Evolutionary conservation across 352 stramenopile genomes (phyloP).

Genomic region (Phytophthora ramorum): DNA sequence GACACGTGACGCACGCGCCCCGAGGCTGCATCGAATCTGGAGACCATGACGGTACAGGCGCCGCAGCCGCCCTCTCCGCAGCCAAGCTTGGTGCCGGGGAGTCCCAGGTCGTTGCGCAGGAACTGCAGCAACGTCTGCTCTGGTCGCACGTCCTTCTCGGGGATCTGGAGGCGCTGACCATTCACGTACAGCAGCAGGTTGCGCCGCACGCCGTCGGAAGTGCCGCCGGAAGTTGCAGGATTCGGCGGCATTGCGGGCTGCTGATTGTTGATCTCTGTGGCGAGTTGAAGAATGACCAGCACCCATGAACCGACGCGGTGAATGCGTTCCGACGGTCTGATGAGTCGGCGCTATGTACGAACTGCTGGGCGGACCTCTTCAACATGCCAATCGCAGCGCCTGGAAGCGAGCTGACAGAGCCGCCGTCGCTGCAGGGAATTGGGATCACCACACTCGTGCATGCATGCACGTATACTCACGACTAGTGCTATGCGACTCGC

Average conservation of each 20-base stretch:
- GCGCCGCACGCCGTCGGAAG: constrained; percentile 36
- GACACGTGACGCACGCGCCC: constrained; percentile 68
- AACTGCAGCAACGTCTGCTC: constrained; percentile 89
- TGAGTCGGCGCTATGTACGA: neutral
- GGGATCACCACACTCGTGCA: neutral
- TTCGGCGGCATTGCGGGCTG: constrained; percentile 6
- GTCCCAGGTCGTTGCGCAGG: constrained; percentile 69
- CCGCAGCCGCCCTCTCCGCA: constrained; percentile 97
- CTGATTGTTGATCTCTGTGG: neutral
- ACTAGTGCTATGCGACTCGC: too few relatives aligned
- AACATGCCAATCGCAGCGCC: constrained; percentile 2
- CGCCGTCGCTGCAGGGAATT: neutral
- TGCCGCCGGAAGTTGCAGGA: neutral
- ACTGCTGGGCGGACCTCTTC: neutral
- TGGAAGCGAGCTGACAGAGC: neutral
- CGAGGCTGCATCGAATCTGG: constrained; percentile 56
- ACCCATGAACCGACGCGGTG: neutral
- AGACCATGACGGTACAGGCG: constrained; percentile 96
- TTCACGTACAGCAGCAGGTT: constrained; percentile 84
- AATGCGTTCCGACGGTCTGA: constrained; percentile 10
- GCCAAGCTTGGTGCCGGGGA: constrained; percentile 90
- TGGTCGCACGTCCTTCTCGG: constrained; percentile 60
- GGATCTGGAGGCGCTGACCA: constrained; percentile 56
- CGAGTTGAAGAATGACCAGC: constrained; percentile 21
- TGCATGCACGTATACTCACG: neutral